Base-by-base conservation (phyloP, 257 asterid species). In the Haberlea rhodopensis region DNA sequence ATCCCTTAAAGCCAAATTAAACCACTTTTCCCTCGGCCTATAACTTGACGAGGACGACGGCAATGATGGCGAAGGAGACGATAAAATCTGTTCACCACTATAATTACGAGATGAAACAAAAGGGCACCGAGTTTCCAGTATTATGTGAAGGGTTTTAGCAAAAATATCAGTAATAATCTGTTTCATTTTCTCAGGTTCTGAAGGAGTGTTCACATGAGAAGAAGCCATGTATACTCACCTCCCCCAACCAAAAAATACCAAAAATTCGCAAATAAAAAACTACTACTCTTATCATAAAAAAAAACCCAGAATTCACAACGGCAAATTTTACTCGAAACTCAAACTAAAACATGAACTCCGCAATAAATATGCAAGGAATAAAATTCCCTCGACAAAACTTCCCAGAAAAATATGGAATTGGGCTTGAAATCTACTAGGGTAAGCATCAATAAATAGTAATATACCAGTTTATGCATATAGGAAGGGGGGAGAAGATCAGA, bases 21-120 rank as follows among this genome's bases (percentile, higher is more conserved):
- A 87, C 96, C 96, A 90, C 78, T 79, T 90, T 73, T 90, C 97
- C 77, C 97, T 80, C 1, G 94, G 88, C 81, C 85, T 71, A 80
- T 81, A 40, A 76, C 89, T 80, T 4, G 94, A 76, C 0, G 90
- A 72, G 25, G 95, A 82, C 0, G 91, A 74, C 0, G 97, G 83
- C 0, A 95, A 84, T 1, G 95, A 83, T 0, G 96, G 86, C 28
- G 96, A 86, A 5, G 81, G 85, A 8, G 88, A 83, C 8, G 85
- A 84, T 11, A 86, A 40, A 53, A 80, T 78, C 34, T 84, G 95
- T 69, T 89, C 96, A 18, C 89, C 88, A 34, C 95, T 85, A 60
- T 80, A 84, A 78, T 90, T 85, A 7, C 96, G 92, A 16, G 97
- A 90, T 0, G 97, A 90, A 18, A 78, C 96, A 62, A 75, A 85